phyloP scores from a whole-genome alignment of 768 basidiomycete genomes.

The Mycena floridula region DNA sequence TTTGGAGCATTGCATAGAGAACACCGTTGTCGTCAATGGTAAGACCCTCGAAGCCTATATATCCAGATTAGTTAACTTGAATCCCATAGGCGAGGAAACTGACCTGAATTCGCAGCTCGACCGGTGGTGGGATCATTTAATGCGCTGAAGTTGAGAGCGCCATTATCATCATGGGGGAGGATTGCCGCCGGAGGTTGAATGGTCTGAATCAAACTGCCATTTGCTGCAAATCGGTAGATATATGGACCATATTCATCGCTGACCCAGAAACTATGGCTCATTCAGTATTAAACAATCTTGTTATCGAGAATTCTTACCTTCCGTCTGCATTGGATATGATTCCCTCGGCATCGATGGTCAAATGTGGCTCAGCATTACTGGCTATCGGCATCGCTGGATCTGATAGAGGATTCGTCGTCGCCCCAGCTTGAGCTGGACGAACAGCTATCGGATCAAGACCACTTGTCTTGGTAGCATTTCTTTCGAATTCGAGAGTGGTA shows the following conservation, averaged over 20 bases:
- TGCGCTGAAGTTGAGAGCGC: constrained; percentile 48
- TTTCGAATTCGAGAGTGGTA: constrained; percentile 46
- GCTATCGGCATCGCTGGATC: constrained; percentile 45
- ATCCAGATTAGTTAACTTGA: not conserved
- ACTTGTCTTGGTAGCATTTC: constrained; percentile 37
- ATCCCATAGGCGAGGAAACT: not conserved
- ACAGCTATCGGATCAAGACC: constrained; percentile 50
- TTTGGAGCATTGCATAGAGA: constrained; percentile 59
- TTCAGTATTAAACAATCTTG: not conserved
- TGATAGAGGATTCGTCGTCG: constrained; percentile 18
- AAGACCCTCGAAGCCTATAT: constrained; percentile 52
- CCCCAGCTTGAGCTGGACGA: constrained; percentile 29
- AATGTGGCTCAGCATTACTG: constrained; percentile 32
- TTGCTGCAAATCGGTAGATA: constrained; percentile 46
- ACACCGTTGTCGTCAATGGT: constrained; percentile 43
- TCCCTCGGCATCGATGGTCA: constrained; percentile 55
- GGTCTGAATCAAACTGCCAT: constrained; percentile 44
- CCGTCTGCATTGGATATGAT: constrained; percentile 53
- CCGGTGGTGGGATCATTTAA: constrained; percentile 43
- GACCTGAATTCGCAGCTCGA: constrained; percentile 50
- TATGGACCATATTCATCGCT: constrained; percentile 70
- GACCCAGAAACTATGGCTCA: constrained; percentile 45
- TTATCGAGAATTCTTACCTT: constrained; percentile 29
- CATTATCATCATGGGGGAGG: constrained; percentile 37
- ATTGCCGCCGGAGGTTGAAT: constrained; percentile 56